A percentile compares a stretch with the other conserved stretches of the same genome.
phyloP scores from a whole-genome alignment of 2,329 filamentous ascomycete species.

The Byssothecium circinans region DNA sequence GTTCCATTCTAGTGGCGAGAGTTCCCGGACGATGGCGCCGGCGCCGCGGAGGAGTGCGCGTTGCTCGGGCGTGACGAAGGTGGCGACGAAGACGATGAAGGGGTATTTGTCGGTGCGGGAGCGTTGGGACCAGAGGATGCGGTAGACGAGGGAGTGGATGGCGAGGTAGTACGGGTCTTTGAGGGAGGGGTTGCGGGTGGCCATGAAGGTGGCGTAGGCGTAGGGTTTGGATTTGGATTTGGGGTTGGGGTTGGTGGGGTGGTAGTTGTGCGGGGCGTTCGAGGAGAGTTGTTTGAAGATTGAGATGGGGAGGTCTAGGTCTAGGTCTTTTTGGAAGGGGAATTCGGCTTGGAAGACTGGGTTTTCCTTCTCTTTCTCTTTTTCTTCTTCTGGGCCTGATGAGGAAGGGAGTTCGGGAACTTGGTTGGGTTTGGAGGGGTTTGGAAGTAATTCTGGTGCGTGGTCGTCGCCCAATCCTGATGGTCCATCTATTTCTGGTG shows the following conservation, averaged over 20 bases:
- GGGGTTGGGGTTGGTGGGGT: slow-evolving; percentile 13
- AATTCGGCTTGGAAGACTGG: slow-evolving; percentile 22
- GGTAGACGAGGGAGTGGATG: slow-evolving; percentile 37
- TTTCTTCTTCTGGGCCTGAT: neutral
- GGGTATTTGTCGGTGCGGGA: slow-evolving; percentile 30
- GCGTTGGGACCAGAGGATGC: slow-evolving; percentile 34
- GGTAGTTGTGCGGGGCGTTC: slow-evolving; percentile 30
- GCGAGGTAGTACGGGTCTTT: slow-evolving; percentile 41
- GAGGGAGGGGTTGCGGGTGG: slow-evolving; percentile 32
- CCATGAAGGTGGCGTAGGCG: slow-evolving; percentile 39
- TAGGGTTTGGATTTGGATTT: too few relatives aligned
- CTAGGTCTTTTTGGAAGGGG: slow-evolving; percentile 32
- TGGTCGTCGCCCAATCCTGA: neutral
- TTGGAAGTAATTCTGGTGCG: too few relatives aligned
- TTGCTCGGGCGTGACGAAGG: slow-evolving; percentile 34
- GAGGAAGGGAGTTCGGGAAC: neutral
- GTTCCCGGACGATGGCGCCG: slow-evolving; percentile 38
- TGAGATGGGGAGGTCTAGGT: slow-evolving; percentile 22
- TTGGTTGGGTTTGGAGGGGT: too few relatives aligned
- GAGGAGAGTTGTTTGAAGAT: slow-evolving; percentile 16
- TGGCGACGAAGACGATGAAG: slow-evolving; percentile 40
- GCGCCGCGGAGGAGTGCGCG: slow-evolving; percentile 33
- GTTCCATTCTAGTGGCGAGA: slow-evolving; percentile 30
- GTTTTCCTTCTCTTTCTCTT: too few relatives aligned
- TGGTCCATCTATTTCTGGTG: too few relatives aligned